Conservation (phyloP, 345 rosid genomes). For the Lumnitzera racemosa region DNA sequence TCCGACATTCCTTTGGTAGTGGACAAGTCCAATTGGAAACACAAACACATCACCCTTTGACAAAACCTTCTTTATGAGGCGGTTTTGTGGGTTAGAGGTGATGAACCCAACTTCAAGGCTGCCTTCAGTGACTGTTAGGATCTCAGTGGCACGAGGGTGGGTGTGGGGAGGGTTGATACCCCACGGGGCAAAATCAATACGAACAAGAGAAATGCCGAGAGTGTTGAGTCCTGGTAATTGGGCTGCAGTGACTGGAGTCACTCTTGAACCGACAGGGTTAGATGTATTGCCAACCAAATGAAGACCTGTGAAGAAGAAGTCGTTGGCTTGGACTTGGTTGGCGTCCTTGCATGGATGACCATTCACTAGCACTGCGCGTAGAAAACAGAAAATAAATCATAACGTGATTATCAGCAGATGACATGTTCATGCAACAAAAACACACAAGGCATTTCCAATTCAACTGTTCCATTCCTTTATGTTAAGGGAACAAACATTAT, state of each 20-base stretch:
- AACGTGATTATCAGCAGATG: too few relatives aligned
- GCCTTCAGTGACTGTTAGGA: conserved; percentile 14
- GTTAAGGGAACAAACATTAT: too few relatives aligned
- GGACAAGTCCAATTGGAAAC: conserved; percentile 15
- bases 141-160: conserved; percentile 17
- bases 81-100: conserved; percentile 20
- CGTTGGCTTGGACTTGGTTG: conserved; percentile 5
- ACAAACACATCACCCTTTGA: conserved; percentile 17
- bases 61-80: conserved; percentile 13
- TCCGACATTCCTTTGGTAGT: conserved; percentile 18
- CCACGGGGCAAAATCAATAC: conserved; percentile 13
- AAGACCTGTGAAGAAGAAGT: conserved; percentile 15
- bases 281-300: conserved; percentile 15
- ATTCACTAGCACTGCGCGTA: conserved; percentile 12
- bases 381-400: not conserved
- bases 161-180: conserved; percentile 16
- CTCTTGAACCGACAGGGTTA: conserved; percentile 14
- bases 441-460: too few relatives aligned
- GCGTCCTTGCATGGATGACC: conserved; percentile 12
- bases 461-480: too few relatives aligned
- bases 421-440: too few relatives aligned
- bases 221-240: conserved; percentile 19
- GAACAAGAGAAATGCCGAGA: conserved; percentile 15
- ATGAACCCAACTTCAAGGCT: conserved; percentile 14
- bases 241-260: conserved; percentile 6